Conservation (phyloP, 192 early-diverging fungal species). For the Backusella mclennaniae region DNA sequence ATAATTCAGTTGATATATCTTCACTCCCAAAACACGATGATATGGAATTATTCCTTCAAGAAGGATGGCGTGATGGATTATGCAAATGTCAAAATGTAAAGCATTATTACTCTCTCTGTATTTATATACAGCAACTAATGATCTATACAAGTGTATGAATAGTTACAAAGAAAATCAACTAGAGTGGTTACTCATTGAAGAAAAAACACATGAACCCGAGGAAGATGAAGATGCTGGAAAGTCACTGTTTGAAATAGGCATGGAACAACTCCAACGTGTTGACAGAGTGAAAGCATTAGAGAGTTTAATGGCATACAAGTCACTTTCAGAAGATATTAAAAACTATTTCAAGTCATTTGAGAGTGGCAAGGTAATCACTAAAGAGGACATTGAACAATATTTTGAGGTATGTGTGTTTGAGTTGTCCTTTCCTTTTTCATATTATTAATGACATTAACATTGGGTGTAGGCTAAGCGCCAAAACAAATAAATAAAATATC, state of each 20-base stretch:
- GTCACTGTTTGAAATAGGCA: constrained; percentile 75
- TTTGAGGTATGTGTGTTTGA: constrained; percentile 43
- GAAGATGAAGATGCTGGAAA: constrained; percentile 67
- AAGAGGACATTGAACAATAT: constrained; percentile 70
- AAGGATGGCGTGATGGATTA: constrained; percentile 72
- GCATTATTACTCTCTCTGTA: background rate
- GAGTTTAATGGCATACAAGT: constrained; percentile 72
- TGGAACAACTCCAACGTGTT: constrained; percentile 71
- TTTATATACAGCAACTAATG: background rate
- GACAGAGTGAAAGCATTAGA: constrained; percentile 75
- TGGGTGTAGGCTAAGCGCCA: background rate
- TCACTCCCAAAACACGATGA: constrained; percentile 36
- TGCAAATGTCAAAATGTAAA: constrained; percentile 64
- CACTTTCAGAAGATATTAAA: constrained; percentile 65
- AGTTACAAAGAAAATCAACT: constrained; percentile 47
- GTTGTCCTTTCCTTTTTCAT: background rate
- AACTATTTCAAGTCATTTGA: constrained; percentile 68
- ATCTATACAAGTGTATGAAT: constrained; percentile 40
- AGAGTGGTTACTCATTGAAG: constrained; percentile 56
- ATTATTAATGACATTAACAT: background rate
- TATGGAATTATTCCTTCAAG: constrained; percentile 65
- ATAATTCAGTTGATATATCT: background rate
- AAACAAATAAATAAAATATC: background rate
- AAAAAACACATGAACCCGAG: constrained; percentile 73
- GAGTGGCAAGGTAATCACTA: constrained; percentile 73